Evolutionary conservation across 768 basidiomycete species (phyloP).

Genomic region (Lepiota brunneoincarnata): DNA sequence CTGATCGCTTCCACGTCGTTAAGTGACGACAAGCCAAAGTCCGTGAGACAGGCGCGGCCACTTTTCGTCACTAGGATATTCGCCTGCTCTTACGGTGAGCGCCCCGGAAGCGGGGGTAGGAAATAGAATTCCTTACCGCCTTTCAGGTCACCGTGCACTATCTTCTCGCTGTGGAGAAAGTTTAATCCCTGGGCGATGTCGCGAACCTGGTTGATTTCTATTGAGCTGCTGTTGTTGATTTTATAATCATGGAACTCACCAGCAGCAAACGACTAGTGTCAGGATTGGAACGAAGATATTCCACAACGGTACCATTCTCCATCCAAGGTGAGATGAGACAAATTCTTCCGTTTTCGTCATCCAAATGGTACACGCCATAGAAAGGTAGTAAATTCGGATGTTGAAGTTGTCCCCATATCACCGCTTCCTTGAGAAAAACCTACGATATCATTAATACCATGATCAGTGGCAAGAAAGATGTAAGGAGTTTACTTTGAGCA

Average conservation of each 20-base stretch:
- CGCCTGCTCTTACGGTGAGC: slow-evolving; percentile 1
- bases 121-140: slow-evolving; percentile 11
- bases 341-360: background rate
- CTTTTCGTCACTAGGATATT: slow-evolving; percentile 18
- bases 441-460: background rate
- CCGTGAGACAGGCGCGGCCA: slow-evolving; percentile 18
- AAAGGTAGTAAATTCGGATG: slow-evolving; percentile 14
- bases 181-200: slow-evolving; percentile 14
- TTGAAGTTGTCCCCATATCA: slow-evolving; percentile 10
- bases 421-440: slow-evolving; percentile 8
- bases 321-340: slow-evolving; percentile 16
- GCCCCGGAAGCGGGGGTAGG: background rate
- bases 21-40: slow-evolving; percentile 20
- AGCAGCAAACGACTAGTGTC: background rate
- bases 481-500: slow-evolving; percentile 6
- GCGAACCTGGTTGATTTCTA: background rate
- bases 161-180: slow-evolving; percentile 14
- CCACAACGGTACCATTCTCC: slow-evolving; percentile 12
- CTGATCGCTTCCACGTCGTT: background rate
- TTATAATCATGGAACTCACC: background rate
- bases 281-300: slow-evolving; percentile 2
- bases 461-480: background rate
- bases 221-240: background rate
- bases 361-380: slow-evolving; percentile 10
- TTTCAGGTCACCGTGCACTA: slow-evolving; percentile 20